These are phyloP conservation scores for Erodium maritimum DNA, from an alignment of 345 rosid genomes.

Conservation along the genomic window DNA sequence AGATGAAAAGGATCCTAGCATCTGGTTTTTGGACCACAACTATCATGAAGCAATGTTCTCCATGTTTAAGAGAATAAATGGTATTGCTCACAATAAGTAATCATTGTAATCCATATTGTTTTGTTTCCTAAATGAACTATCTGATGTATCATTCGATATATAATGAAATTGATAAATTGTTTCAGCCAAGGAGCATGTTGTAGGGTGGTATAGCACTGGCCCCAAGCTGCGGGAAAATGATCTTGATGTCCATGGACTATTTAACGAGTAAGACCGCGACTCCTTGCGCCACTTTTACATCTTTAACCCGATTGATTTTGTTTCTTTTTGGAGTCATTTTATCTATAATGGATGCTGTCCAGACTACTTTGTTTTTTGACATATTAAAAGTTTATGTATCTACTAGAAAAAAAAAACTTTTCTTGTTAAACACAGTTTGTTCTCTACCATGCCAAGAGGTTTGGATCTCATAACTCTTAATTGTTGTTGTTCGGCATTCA, in stretches of 20 bases:
- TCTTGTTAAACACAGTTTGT: too few species aligned
- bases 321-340: not conserved
- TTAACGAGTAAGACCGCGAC: slow-evolving; percentile 40
- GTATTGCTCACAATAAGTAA: slow-evolving; percentile 15
- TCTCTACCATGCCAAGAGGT: too few species aligned
- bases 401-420: too few species aligned
- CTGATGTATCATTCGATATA: not conserved
- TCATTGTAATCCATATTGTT: not conserved
- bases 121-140: not conserved
- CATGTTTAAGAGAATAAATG: slow-evolving; percentile 95
- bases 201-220: slow-evolving; percentile 96
- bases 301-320: not conserved
- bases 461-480: not conserved
- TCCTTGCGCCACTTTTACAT: not conserved
- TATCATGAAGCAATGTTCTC: slow-evolving; percentile 93
- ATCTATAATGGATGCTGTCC: not conserved
- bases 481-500: not conserved
- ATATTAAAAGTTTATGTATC: too few species aligned
- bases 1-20: slow-evolving; percentile 80
- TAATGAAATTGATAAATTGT: not conserved
- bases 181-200: slow-evolving; percentile 92
- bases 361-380: not conserved
- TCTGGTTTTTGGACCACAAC: slow-evolving; percentile 96
- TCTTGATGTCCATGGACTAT: slow-evolving; percentile 65
- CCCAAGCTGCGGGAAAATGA: slow-evolving; percentile 87